Evolutionary conservation across 768 basidiomycete species (phyloP).

Genomic region (Rhizopogon vesiculosus): DNA sequence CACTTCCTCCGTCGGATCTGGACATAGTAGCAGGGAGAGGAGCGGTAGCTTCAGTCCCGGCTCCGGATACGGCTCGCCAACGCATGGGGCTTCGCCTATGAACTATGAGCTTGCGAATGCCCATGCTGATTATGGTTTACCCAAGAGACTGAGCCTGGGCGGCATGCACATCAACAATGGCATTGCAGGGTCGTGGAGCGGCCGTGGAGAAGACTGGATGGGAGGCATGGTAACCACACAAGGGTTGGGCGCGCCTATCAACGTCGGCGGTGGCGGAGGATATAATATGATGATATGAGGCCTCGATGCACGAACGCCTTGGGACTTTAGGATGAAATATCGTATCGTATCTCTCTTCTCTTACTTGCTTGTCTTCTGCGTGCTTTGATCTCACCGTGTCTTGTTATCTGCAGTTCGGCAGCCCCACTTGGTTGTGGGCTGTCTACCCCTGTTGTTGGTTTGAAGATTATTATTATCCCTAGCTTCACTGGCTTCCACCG

Average conservation of each 20-base stretch:
- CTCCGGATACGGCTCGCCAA: slow-evolving; percentile 28
- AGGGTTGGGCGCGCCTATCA: slow-evolving; percentile 31
- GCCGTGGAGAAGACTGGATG: slow-evolving; percentile 25
- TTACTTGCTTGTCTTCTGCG: slow-evolving; percentile 8
- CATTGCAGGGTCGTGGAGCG: slow-evolving; percentile 19
- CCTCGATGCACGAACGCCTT: slow-evolving; percentile 5
- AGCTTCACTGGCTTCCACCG: background rate
- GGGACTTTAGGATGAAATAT: slow-evolving; percentile 10
- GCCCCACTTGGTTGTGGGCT: background rate
- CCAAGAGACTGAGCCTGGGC: slow-evolving; percentile 18
- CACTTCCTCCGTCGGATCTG: slow-evolving; percentile 33
- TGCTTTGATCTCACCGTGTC: slow-evolving; percentile 9
- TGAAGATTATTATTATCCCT: slow-evolving; percentile 1
- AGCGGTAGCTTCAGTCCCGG: slow-evolving; percentile 33
- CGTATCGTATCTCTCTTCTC: slow-evolving; percentile 7
- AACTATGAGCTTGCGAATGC: slow-evolving; percentile 32
- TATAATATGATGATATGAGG: slow-evolving; percentile 36
- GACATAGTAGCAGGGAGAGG: slow-evolving; percentile 26
- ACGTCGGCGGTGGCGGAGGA: slow-evolving; percentile 33
- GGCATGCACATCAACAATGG: slow-evolving; percentile 23
- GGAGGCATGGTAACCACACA: slow-evolving; percentile 31
- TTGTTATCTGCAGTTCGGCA: slow-evolving; percentile 10
- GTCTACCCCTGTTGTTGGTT: slow-evolving; percentile 1
- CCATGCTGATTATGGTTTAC: slow-evolving; percentile 17
- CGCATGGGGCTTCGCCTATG: slow-evolving; percentile 21